Percentiles rank a stretch among this genome's conserved stretches.
These are phyloP conservation scores for Petasospora fabianii DNA, from an alignment of 1,139 yeast genomes.

Conservation along the genomic window DNA sequence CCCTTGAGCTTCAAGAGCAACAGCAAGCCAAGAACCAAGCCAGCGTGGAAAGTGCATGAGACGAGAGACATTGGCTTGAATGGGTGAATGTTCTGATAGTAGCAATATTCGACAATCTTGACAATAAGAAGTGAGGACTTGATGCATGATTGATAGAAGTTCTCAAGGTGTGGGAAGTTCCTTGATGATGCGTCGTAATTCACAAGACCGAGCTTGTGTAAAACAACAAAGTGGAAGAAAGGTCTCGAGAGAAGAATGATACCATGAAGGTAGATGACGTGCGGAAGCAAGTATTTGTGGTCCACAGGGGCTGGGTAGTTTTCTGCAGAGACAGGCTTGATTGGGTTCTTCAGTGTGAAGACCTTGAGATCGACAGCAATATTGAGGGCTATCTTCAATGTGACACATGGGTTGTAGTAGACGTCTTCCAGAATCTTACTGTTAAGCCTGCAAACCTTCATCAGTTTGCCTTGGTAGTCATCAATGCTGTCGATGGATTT, in stretches of 20 bases:
- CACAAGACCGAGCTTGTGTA: constrained; percentile 24
- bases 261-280: constrained; percentile 40
- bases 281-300: constrained; percentile 25
- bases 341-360: constrained; percentile 28
- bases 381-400: constrained; percentile 34
- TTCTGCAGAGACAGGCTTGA: constrained; percentile 18
- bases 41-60: constrained; percentile 30
- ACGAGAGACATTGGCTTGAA: constrained; percentile 31
- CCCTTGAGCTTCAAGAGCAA: constrained; percentile 21
- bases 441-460: constrained; percentile 26
- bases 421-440: constrained; percentile 35
- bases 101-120: constrained; percentile 32
- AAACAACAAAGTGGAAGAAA: constrained; percentile 38
- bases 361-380: constrained; percentile 39
- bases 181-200: constrained; percentile 17
- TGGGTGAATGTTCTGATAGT: constrained; percentile 31
- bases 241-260: constrained; percentile 44
- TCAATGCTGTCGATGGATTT: constrained; percentile 23
- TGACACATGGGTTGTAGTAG: constrained; percentile 37
- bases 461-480: constrained; percentile 25
- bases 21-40: constrained; percentile 28
- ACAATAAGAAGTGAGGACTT: constrained; percentile 38
- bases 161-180: constrained; percentile 20
- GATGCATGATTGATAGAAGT: constrained; percentile 36
- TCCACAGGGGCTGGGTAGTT: constrained; percentile 20